Evolutionary conservation across 495 filamentous ascomycete species (phyloP), one percentile per base, ranked within the genome.

Genomic region (Penicillium parvum): DNA sequence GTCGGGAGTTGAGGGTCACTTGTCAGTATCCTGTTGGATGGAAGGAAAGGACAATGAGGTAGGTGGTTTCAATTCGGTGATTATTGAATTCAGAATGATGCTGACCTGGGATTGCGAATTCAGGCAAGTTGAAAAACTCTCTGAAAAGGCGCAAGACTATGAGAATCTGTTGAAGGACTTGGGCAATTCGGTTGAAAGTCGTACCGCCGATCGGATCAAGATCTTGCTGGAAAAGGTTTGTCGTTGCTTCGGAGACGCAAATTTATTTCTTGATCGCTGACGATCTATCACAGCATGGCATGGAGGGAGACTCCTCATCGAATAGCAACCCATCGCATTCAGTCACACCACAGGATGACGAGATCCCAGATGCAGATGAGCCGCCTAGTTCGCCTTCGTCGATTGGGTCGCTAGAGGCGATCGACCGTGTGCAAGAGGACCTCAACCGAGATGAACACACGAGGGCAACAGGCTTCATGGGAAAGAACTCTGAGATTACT

Each of bases 371-470:
- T 7, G 33, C 47, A 4, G 49, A 57, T 25, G 48, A 47, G 10
- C 17, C n/a, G n/a, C n/a, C n/a, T n/a, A 45, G 33, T 11, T 62
- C 57, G 3, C 57, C 65, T 20, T 82, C 76, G 2, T 80, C 78
- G 4, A 71, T 77, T 28, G 80, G 81, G 7, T 86, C 82, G 1
- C 71, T 75, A 3, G 77, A 76, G 18, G 78, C 77, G 9, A 60
- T 80, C 16, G 82, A 84, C 47, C 65, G 70, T 9, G 71, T 83
- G n/a, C 65, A 78, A 29, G 77, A 84, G 52, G 82, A 85, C 34
- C 52, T 76, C 10, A 81, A 80, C 49, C 69, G 69, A 18, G 75
- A 53, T 20, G 66, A 73, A 45, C 55, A 61, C 28, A 59, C 69
- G n/a, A 50, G 72, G 37, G 69, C 72, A 3, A 83, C 76, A 7